These are phyloP conservation scores for Rubus parviflorus DNA, from an alignment of 306 rosid genomes.

Conservation along the genomic window DNA sequence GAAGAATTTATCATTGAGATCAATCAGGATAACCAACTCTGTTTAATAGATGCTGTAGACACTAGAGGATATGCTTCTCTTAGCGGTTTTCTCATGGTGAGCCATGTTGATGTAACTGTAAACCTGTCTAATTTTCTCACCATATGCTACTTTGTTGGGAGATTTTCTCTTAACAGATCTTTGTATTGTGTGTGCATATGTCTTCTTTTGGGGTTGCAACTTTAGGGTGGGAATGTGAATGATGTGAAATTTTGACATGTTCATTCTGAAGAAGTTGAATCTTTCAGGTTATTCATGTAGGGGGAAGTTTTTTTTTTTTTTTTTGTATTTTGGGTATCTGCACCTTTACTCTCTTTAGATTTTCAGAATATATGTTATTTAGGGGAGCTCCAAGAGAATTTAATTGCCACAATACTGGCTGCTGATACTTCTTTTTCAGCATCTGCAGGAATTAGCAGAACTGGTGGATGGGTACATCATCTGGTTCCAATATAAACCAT, in stretches of 20 bases:
- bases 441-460: conserved; percentile 27
- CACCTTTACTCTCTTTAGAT: not conserved
- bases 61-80: not conserved
- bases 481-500: conserved; percentile 63
- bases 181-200: no score
- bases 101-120: not conserved
- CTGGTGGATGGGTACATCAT: conserved; percentile 52
- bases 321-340: no score
- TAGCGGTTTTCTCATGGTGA: not conserved
- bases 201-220: no score
- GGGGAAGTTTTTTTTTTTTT: not conserved
- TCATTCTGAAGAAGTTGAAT: not conserved
- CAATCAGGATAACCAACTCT: not conserved
- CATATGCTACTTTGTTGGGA: no score
- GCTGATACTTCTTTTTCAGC: conserved; percentile 2
- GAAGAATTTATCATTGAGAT: not conserved
- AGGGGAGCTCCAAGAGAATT: not conserved
- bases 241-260: not conserved
- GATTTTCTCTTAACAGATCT: not conserved
- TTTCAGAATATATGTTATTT: not conserved
- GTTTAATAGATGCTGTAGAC: not conserved
- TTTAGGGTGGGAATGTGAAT: no score
- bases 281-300: not conserved
- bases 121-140: no score
- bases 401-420: not conserved